These are phyloP conservation scores for Quambalaria eucalypti DNA, from an alignment of 1,284 basidiomycete species.

Conservation along the genomic window DNA sequence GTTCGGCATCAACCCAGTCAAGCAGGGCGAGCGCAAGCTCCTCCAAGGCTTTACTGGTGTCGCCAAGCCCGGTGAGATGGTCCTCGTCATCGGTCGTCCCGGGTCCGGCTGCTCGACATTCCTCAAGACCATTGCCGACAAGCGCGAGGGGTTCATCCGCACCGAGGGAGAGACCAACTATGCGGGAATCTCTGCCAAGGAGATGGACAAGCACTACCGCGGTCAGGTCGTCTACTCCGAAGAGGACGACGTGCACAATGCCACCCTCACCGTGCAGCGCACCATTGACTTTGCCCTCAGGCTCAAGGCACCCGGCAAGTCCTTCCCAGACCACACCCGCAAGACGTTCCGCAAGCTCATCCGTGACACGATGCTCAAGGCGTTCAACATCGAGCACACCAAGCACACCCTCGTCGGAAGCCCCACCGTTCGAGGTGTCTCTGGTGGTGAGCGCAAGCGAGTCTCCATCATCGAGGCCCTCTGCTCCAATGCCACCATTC, in stretches of 20 bases:
- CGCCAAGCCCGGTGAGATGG: conserved; percentile 36
- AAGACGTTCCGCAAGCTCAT: conserved; percentile 53
- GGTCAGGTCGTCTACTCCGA: conserved; percentile 77
- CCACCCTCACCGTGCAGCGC: conserved; percentile 59
- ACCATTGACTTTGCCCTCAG: conserved; percentile 34
- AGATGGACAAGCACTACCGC: conserved; percentile 53
- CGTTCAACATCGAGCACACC: conserved; percentile 68
- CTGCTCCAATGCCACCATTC: conserved; percentile 54
- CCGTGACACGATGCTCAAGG: conserved; percentile 55
- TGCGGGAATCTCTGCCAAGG: conserved; percentile 55
- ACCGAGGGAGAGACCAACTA: conserved; percentile 62
- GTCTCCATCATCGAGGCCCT: conserved; percentile 66
- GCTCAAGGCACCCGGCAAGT: conserved; percentile 21
- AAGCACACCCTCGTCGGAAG: conserved; percentile 63
- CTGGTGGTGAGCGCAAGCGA: conserved; percentile 55
- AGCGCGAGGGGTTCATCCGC: conserved; percentile 56
- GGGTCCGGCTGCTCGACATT: conserved; percentile 68
- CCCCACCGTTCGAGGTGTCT: conserved; percentile 68
- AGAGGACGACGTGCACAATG: conserved; percentile 65
- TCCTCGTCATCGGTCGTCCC: conserved; percentile 66
- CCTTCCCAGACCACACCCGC: conserved; percentile 51
- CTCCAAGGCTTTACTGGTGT: conserved; percentile 27
- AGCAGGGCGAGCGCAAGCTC: conserved; percentile 6
- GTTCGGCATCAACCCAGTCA: conserved; percentile 18
- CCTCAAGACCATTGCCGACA: conserved; percentile 64